Evolutionary conservation across 2,329 filamentous ascomycete genomes (phyloP).

Genomic region (Botrytis squamosa): DNA sequence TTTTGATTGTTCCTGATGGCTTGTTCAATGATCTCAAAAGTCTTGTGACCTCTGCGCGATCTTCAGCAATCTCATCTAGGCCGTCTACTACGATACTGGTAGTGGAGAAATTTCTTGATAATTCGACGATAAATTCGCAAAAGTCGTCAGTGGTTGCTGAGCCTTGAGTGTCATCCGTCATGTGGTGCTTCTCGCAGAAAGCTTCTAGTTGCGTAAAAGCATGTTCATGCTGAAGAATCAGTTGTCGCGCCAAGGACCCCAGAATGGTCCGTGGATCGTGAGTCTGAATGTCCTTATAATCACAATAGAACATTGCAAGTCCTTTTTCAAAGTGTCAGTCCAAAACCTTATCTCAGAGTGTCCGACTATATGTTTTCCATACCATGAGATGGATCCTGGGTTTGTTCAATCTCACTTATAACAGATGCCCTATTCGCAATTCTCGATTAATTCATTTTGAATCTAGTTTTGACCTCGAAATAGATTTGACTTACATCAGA

Average conservation of each 20-base stretch:
- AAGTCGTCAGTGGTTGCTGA: constrained; percentile 13
- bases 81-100: constrained; percentile 36
- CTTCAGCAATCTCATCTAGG: constrained; percentile 34
- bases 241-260: constrained; percentile 33
- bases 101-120: constrained; percentile 24
- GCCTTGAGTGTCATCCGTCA: background rate
- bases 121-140: constrained; percentile 5
- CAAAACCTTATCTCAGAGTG: background rate
- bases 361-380: constrained; percentile 19
- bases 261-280: constrained; percentile 22
- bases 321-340: constrained; percentile 17
- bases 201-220: constrained; percentile 25
- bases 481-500: constrained; percentile 18
- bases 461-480: background rate
- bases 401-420: constrained; percentile 20
- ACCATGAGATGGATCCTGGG: background rate
- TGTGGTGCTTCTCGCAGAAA: constrained; percentile 14
- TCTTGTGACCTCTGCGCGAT: constrained; percentile 20
- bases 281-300: constrained; percentile 17
- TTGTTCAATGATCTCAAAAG: constrained; percentile 21
- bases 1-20: constrained; percentile 23
- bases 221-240: constrained; percentile 33
- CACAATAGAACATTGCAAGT: constrained; percentile 16
- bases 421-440: constrained; percentile 10
- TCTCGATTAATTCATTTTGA: background rate